phyloP scores from a whole-genome alignment of 106 monocot genomes.

The Dendrobium chrysotoxum region DNA sequence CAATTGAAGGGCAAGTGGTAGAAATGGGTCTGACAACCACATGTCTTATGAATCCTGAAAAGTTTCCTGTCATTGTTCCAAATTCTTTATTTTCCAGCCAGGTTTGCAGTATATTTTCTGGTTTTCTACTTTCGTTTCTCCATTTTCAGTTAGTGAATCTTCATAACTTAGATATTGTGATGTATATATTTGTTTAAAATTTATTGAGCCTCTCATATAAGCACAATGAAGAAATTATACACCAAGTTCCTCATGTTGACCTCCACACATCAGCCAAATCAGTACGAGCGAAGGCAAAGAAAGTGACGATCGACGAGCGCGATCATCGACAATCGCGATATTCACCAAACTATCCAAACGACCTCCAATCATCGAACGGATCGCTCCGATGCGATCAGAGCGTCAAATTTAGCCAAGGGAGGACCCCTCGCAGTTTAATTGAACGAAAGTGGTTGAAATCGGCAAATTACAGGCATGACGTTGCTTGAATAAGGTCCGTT shows the following conservation, averaged over 20 bases:
- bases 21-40: slow-evolving; percentile 87
- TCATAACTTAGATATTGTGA: not conserved
- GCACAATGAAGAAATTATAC: not conserved
- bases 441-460: no score
- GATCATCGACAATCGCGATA: no score
- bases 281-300: no score
- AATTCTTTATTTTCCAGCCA: slow-evolving; percentile 94
- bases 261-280: not conserved
- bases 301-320: no score
- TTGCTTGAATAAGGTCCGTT: no score
- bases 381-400: no score
- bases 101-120: slow-evolving; percentile 24
- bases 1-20: slow-evolving; percentile 81
- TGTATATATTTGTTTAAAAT: not conserved
- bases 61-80: slow-evolving; percentile 85
- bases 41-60: slow-evolving; percentile 74
- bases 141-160: not conserved
- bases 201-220: not conserved
- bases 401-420: no score
- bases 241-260: not conserved
- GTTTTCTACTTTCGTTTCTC: not conserved
- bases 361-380: no score
- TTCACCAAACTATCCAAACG: no score
- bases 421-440: no score
- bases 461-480: no score